Percentiles rank a stretch among this genome's conserved stretches.
phyloP scores from a whole-genome alignment of 1,284 basidiomycete species.

The Tilletiopsis washingtonensis region DNA sequence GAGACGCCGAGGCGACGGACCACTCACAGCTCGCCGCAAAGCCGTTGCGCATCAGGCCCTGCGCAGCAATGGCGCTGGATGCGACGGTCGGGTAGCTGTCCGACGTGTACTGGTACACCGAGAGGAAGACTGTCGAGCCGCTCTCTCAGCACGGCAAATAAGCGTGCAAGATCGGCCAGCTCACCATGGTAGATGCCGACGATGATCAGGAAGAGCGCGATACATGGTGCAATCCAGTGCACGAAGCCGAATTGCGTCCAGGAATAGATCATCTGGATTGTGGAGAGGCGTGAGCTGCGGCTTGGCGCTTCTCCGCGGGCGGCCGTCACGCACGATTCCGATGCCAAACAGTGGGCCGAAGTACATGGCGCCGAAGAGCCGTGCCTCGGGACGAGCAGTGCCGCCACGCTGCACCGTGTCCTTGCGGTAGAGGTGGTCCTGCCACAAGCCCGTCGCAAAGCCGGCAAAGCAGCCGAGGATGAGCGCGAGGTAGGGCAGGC shows the following conservation, averaged over 20 bases:
- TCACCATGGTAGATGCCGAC: slow-evolving; percentile 40
- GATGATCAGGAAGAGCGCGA: slow-evolving; percentile 25
- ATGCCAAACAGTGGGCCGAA: slow-evolving; percentile 21
- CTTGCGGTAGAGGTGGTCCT: slow-evolving; percentile 26
- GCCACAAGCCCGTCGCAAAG: slow-evolving; percentile 33
- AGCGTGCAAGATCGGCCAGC: too few relatives aligned
- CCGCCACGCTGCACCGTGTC: slow-evolving; percentile 21
- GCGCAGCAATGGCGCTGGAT: slow-evolving; percentile 32
- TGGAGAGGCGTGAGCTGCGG: too few relatives aligned
- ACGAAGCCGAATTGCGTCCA: slow-evolving; percentile 28
- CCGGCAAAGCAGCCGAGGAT: slow-evolving; percentile 42
- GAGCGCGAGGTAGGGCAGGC: slow-evolving; percentile 45
- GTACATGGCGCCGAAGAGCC: slow-evolving; percentile 30
- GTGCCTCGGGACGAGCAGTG: slow-evolving; percentile 25
- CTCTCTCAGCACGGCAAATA: too few relatives aligned
- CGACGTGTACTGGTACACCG: slow-evolving; percentile 24
- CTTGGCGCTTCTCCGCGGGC: too few relatives aligned
- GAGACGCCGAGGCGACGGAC: too few relatives aligned
- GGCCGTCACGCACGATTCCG: too few relatives aligned
- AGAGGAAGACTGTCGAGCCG: slow-evolving; percentile 29
- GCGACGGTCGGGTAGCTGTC: slow-evolving; percentile 24
- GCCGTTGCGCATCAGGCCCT: slow-evolving; percentile 33
- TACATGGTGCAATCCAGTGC: slow-evolving; percentile 27
- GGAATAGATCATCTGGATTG: slow-evolving; percentile 33
- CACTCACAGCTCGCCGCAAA: slow-evolving; percentile 28